Base-by-base conservation (phyloP, 2,329 filamentous ascomycete genomes). In the Coniochaeta sp. region DNA sequence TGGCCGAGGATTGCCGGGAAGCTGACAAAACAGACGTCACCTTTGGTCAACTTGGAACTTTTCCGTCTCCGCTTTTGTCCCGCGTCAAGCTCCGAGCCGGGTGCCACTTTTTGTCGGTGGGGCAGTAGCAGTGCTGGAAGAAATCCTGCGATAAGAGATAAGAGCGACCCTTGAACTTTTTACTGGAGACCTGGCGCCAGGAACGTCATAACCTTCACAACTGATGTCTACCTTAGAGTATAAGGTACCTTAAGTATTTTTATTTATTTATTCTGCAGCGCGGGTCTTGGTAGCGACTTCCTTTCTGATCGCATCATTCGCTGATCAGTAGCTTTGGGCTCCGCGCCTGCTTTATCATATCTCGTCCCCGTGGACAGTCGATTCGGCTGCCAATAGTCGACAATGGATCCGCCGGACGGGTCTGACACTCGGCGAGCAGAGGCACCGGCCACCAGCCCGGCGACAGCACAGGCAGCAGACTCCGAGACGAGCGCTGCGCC, bases 21-120 rank as follows among this genome's bases (percentile, higher is more conserved):
- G 33, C 72, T 68, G 58, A 69, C 65, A 52, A 52, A 52, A 52
- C 14, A 14, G 12, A 52, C 47, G 47, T 52, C 47, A 52, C 47
- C 14, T 31, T 52, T 19, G 47, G 43, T 24, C n/a, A 47, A 26
- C n/a, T n/a, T n/a, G n/a, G n/a, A n/a, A n/a, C 24, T 52, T 52
- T 52, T 28, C 47, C 1, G 47, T 52, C 47, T 28, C 47, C 47
- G 26, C 26, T 52, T 31, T 52, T 28, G 43, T 47, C 5, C 43
- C 19, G 43, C 43, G 8, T 22, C 19, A 12, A 24, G 43, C 22
- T 47, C 40, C 17, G 17, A 22, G 19, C 17, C 17, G 40, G 17
- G 40, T 19, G 40, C n/a, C n/a, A n/a, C n/a, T n/a, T n/a, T n/a
- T n/a, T n/a, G n/a, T n/a, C 44, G 26, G 8, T 38, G 34, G 34